phyloP scores from a whole-genome alignment of 495 filamentous ascomycete genomes.

The Xylaria curta region DNA sequence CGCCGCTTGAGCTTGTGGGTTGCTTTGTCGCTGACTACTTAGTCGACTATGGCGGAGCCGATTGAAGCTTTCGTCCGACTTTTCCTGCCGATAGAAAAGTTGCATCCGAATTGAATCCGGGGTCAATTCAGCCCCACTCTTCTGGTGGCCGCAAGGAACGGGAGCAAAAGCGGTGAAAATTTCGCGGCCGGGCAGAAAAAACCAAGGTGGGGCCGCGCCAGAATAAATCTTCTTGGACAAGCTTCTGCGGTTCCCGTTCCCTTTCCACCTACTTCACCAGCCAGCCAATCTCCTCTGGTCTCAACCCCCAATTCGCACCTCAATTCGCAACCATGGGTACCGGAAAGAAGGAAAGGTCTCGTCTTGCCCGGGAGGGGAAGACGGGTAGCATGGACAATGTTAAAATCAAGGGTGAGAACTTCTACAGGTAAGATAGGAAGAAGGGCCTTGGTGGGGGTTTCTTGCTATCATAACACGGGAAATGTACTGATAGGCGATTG shows the following conservation, averaged over 20 bases:
- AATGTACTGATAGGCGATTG: slow-evolving; percentile 39
- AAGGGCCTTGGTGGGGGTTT: slow-evolving; percentile 8
- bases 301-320: neutral
- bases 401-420: slow-evolving; percentile 93
- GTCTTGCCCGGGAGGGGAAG: slow-evolving; percentile 81
- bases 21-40: neutral
- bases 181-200: slow-evolving; percentile 30
- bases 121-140: neutral
- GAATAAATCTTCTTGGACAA: slow-evolving; percentile 26
- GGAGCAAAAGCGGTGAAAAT: slow-evolving; percentile 21
- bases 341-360: slow-evolving; percentile 88
- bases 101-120: slow-evolving; percentile 18
- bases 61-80: neutral
- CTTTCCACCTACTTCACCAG: slow-evolving; percentile 20
- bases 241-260: slow-evolving; percentile 12
- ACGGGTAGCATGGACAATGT: slow-evolving; percentile 85
- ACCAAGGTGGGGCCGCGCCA: slow-evolving; percentile 6
- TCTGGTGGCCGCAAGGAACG: neutral
- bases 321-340: slow-evolving; percentile 74
- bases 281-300: slow-evolving; percentile 13
- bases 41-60: neutral
- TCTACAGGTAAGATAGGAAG: slow-evolving; percentile 66
- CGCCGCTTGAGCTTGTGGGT: neutral
- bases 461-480: neutral
- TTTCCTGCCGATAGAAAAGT: slow-evolving; percentile 18